A percentile compares a stretch with the other conserved stretches of the same genome.
These are phyloP conservation scores for Agaricus sinodeliciosus DNA, from an alignment of 768 basidiomycete genomes.

Conservation along the genomic window DNA sequence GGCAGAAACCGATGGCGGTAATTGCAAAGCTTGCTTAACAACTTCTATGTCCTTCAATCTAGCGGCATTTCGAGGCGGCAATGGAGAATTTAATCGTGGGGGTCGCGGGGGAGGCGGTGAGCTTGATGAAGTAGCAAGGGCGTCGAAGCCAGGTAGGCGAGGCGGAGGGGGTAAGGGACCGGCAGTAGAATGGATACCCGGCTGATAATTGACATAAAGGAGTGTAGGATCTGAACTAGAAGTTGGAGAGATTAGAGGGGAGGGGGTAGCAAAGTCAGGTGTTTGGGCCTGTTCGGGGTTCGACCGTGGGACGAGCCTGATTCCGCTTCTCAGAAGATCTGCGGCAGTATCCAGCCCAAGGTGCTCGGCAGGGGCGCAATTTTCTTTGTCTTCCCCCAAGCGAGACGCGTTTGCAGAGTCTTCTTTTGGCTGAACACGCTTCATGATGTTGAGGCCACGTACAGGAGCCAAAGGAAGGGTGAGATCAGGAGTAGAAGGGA, in stretches of 20 bases:
- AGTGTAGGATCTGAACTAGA: slow-evolving; percentile 1
- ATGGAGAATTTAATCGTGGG: slow-evolving; percentile 20
- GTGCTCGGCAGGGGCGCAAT: slow-evolving; percentile 8
- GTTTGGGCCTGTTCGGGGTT: neutral
- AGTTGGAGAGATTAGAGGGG: neutral
- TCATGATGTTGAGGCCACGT: slow-evolving; percentile 7
- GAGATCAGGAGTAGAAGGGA: slow-evolving; percentile 17
- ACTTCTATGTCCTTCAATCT: slow-evolving; percentile 42
- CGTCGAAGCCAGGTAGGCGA: slow-evolving; percentile 8
- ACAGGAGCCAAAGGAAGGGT: slow-evolving; percentile 11
- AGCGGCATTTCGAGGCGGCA: slow-evolving; percentile 15
- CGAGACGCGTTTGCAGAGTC: slow-evolving; percentile 14
- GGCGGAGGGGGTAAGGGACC: slow-evolving; percentile 14
- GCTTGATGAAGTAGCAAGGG: neutral
- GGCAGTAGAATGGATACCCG: slow-evolving; percentile 12
- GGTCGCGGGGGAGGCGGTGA: slow-evolving; percentile 10
- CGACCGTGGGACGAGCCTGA: slow-evolving; percentile 2
- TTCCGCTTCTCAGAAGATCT: neutral
- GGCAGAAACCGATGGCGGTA: slow-evolving; percentile 48
- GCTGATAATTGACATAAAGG: slow-evolving; percentile 11
- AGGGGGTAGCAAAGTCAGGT: neutral
- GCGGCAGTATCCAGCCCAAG: slow-evolving; percentile 34
- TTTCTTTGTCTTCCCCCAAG: slow-evolving; percentile 8
- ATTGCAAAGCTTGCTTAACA: slow-evolving; percentile 52
- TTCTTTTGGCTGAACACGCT: slow-evolving; percentile 6